Percentiles rank a stretch among this genome's conserved stretches.
These are phyloP conservation scores for Fusarium incarnatum DNA, from an alignment of 2,329 filamentous ascomycete genomes.

Conservation along the genomic window DNA sequence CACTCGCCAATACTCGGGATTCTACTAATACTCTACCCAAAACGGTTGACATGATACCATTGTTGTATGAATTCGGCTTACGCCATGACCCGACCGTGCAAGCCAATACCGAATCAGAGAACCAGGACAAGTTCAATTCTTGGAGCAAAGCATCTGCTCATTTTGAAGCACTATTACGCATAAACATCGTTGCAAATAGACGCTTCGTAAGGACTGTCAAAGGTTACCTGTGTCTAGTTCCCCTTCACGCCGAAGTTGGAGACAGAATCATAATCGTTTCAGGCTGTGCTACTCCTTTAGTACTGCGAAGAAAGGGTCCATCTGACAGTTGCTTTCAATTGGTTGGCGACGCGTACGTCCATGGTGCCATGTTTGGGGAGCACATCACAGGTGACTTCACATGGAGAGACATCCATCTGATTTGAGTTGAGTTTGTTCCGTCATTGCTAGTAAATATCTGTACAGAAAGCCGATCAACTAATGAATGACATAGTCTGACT, in stretches of 20 bases:
- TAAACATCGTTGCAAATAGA: not conserved
- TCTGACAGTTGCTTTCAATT: slow-evolving; percentile 26
- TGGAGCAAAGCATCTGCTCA: not conserved
- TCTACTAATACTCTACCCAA: not conserved
- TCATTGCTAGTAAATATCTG: not conserved
- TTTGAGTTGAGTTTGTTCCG: not conserved
- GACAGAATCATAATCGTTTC: not conserved
- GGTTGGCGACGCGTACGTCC: slow-evolving; percentile 31
- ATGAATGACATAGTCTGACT: slow-evolving; percentile 2
- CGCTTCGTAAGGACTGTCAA: not conserved
- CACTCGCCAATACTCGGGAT: not conserved
- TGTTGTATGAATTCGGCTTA: not conserved
- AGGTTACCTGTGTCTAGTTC: not conserved
- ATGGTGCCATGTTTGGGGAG: slow-evolving; percentile 30
- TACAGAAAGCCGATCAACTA: not conserved
- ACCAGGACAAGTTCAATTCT: not conserved
- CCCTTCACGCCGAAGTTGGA: not conserved
- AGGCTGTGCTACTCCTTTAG: slow-evolving; percentile 35
- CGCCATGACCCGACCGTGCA: not conserved
- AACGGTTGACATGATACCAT: not conserved
- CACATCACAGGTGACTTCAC: not conserved
- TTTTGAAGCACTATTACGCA: not conserved
- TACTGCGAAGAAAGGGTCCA: slow-evolving; percentile 23
- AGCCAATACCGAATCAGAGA: not conserved
- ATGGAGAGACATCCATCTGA: not conserved